These are phyloP conservation scores for Pulveroboletus sp. DNA, from an alignment of 768 basidiomycete genomes.

Conservation along the genomic window DNA sequence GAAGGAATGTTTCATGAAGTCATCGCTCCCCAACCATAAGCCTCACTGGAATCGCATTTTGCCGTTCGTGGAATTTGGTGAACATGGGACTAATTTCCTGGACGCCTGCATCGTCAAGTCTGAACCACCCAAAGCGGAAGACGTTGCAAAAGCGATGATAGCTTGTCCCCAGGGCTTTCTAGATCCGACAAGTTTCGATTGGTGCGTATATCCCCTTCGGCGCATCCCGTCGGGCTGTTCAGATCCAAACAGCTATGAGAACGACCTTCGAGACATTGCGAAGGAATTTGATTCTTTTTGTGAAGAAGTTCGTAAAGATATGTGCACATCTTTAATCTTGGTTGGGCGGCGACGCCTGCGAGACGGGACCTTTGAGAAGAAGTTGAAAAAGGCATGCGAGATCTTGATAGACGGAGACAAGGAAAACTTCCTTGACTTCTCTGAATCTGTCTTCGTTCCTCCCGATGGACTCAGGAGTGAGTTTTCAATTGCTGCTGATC, in stretches of 20 bases:
- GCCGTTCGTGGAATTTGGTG: not conserved
- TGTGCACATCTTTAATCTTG: not conserved
- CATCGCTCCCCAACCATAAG: not conserved
- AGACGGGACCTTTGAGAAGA: not conserved
- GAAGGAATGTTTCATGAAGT: not conserved
- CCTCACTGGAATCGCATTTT: not conserved
- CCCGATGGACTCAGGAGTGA: not conserved
- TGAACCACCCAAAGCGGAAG: not conserved
- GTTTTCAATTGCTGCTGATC: not conserved
- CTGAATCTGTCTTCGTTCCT: not conserved
- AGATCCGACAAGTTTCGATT: not conserved
- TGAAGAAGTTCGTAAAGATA: not conserved
- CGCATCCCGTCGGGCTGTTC: not conserved
- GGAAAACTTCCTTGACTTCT: not conserved
- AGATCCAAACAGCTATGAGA: not conserved
- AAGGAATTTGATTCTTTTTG: not conserved
- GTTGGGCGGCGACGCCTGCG: not conserved
- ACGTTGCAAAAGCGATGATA: not conserved
- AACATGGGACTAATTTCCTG: not conserved
- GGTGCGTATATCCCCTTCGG: not conserved
- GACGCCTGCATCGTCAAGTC: not conserved
- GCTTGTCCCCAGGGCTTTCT: not conserved
- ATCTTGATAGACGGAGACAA: not conserved
- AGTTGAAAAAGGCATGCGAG: not conserved
- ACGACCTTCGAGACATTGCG: not conserved